Evolutionary conservation across 177 flowering plant species (phyloP).

Genomic region (Tripterygium wilfordii): DNA sequence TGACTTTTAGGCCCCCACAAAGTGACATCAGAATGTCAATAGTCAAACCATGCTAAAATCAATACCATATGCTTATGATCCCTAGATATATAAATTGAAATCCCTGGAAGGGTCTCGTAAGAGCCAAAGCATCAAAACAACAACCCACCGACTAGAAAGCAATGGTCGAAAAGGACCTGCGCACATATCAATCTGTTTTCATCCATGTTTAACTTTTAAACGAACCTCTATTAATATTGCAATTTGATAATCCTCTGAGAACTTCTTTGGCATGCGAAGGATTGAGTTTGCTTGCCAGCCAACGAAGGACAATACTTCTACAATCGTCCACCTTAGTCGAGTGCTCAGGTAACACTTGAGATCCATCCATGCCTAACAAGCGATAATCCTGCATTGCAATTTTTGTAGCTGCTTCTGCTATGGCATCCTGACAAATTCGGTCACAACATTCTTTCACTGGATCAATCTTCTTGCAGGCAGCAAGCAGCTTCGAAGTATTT

Average conservation of each 20-base stretch:
- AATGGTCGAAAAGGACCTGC: neutral
- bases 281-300: conserved; percentile 81
- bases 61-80: too few relatives aligned
- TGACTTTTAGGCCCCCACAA: too few relatives aligned
- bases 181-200: too few relatives aligned
- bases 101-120: too few relatives aligned
- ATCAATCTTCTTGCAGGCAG: conserved; percentile 72
- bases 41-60: too few relatives aligned
- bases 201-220: conserved; percentile 1
- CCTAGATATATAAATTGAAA: too few relatives aligned
- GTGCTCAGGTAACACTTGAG: conserved; percentile 32
- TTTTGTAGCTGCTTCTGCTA: conserved; percentile 67
- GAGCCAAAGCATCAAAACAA: too few relatives aligned
- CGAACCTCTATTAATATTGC: conserved; percentile 87
- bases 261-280: conserved; percentile 62
- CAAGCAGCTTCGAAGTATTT: conserved; percentile 62
- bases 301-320: conserved; percentile 64
- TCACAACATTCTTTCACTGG: conserved; percentile 88
- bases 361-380: conserved; percentile 29
- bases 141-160: too few relatives aligned
- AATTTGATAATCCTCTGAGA: conserved; percentile 86
- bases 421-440: conserved; percentile 78
- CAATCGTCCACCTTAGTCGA: conserved; percentile 61
- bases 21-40: too few relatives aligned
- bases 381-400: conserved; percentile 50